Evolutionary conservation across 352 stramenopile species (phyloP), one percentile per base, ranked within the genome.

Genomic region (Phytophthora meadii): DNA sequence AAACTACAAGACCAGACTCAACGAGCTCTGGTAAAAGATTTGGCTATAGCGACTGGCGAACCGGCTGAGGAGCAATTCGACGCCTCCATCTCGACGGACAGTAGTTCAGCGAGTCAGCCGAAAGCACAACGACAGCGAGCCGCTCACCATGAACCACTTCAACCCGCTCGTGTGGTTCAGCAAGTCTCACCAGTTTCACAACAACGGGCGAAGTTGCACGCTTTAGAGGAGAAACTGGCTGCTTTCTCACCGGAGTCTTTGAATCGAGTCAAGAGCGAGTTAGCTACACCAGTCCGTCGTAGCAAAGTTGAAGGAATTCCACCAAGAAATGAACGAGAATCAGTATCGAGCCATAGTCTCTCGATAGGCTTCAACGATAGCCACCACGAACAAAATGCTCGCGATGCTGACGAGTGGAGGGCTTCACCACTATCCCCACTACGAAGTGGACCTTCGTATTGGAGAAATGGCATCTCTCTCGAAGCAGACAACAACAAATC

Each of bases 181-280:
- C 58, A 57, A 59, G 42, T 72, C 6, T 89, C 82, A 36, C 79
- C 82, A 1, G 61, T 88, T 5, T 60, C 79, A 2, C 79, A 60
- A 27, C 81, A 92, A 45, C 71, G 77, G 42, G 74, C 70, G 19
- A 89, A 92, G 52, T 37, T 92, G 11, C 71, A 74, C 32, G 74
- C 67, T 22, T 68, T 92, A 4, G 81, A 90, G 55, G 52, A 77
- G 19, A 89, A 84, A 30, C 71, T 92, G 10, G 69, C 79, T 52
- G 45, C 58, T 19, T 87, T 90, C 24, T 83, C 82, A 4, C 68
- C 68, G 4, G 77, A 77, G 25, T 81, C 81, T 3, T 54, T 92
- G 37, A 49, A 72, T 44, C 81, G 81, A 27, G 82, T 83, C 47
- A 49, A 58, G 12, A 74, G 36, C 24, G 56, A 75, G 8, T 28